phyloP scores from a whole-genome alignment of 2,329 filamentous ascomycete species.

The Cercospora sojina region DNA sequence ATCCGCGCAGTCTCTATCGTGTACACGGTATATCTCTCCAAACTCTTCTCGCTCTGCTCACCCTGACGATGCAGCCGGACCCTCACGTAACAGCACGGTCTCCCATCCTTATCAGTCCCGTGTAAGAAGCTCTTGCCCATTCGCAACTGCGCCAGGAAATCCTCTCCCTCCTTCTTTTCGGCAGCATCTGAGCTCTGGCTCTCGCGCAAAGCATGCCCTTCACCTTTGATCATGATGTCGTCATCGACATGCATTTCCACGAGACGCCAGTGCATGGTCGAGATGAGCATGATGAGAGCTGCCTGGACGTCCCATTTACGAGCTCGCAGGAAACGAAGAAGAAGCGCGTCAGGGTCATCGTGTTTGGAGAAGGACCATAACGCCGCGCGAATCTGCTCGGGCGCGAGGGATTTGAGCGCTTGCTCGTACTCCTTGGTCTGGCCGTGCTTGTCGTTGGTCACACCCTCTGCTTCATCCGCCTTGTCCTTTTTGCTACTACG shows the following conservation, averaged over 20 bases:
- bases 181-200: conserved; percentile 59
- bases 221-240: conserved; percentile 77
- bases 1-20: conserved; percentile 92
- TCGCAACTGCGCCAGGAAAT: conserved; percentile 79
- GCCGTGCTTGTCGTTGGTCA: conserved; percentile 83
- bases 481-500: conserved; percentile 67
- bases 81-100: conserved; percentile 83
- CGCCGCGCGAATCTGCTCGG: conserved; percentile 74
- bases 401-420: conserved; percentile 71
- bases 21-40: conserved; percentile 90
- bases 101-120: conserved; percentile 76
- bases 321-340: conserved; percentile 81
- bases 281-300: conserved; percentile 89
- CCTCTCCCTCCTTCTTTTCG: conserved; percentile 67
- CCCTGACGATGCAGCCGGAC: conserved; percentile 78
- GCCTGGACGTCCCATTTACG: conserved; percentile 94
- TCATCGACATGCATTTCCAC: conserved; percentile 84
- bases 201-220: conserved; percentile 63
- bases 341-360: conserved; percentile 83
- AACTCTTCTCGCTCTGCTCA: conserved; percentile 75
- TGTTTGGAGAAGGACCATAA: conserved; percentile 96
- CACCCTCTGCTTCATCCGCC: conserved; percentile 50
- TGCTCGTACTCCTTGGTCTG: conserved; percentile 83
- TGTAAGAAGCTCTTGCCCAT: conserved; percentile 94
- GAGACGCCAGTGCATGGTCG: conserved; percentile 88